Evolutionary conservation across 805 yeast species (phyloP).

Genomic region (Cephaloascus fragrans): DNA sequence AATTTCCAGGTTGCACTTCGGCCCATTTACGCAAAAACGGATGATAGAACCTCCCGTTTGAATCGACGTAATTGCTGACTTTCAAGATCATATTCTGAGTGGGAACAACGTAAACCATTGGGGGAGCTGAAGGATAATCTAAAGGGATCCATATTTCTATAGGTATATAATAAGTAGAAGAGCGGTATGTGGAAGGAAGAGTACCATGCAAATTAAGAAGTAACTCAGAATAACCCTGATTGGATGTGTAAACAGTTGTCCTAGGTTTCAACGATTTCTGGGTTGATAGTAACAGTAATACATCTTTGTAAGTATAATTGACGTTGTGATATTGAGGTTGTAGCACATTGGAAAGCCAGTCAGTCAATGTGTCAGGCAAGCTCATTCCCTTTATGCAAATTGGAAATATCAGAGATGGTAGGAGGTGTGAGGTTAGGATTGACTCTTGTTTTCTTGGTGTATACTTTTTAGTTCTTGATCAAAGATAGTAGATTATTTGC

Average conservation of each 20-base stretch:
- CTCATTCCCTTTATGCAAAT: no score
- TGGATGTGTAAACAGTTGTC: constrained; percentile 52
- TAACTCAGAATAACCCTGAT: constrained; percentile 49
- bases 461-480: no score
- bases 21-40: constrained; percentile 60
- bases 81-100: constrained; percentile 34
- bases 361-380: constrained; percentile 18
- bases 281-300: constrained; percentile 39
- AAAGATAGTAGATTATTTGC: no score
- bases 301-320: constrained; percentile 54
- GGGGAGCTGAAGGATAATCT: constrained; percentile 58
- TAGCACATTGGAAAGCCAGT: constrained; percentile 30
- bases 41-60: constrained; percentile 62
- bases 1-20: constrained; percentile 6
- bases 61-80: constrained; percentile 60
- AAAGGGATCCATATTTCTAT: constrained; percentile 72
- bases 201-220: constrained; percentile 59
- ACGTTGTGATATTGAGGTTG: constrained; percentile 49
- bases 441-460: no score
- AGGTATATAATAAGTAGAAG: constrained; percentile 34
- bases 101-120: constrained; percentile 55
- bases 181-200: constrained; percentile 21
- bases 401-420: no score
- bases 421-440: neutral
- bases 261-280: constrained; percentile 52